Conservation (phyloP, 768 basidiomycete species). For the Hirschioporus abietinus region DNA sequence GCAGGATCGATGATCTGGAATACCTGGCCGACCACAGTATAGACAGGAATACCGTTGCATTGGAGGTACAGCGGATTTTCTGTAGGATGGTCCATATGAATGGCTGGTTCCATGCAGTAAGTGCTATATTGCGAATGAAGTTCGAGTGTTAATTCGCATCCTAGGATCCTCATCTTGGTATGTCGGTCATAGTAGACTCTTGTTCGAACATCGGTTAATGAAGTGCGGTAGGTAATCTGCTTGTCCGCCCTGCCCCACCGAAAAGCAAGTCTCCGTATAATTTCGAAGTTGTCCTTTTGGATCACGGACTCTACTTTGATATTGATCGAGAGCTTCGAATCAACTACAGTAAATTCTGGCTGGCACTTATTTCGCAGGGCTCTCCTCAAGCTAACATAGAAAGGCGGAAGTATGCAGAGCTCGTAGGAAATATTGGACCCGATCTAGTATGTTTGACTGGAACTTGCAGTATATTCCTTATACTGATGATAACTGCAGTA, state of each 20-base stretch:
- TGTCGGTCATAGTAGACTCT: slow-evolving; percentile 8
- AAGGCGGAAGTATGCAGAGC: slow-evolving; percentile 79
- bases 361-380: slow-evolving; percentile 75
- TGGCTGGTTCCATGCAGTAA: slow-evolving; percentile 82
- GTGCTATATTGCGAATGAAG: slow-evolving; percentile 20
- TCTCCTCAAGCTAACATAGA: slow-evolving; percentile 60
- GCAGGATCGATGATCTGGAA: slow-evolving; percentile 78
- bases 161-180: slow-evolving; percentile 87
- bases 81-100: slow-evolving; percentile 94
- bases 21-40: slow-evolving; percentile 81
- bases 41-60: slow-evolving; percentile 88
- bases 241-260: slow-evolving; percentile 71
- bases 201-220: slow-evolving; percentile 6
- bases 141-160: slow-evolving; percentile 9
- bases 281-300: slow-evolving; percentile 92
- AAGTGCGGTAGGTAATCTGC: slow-evolving; percentile 62
- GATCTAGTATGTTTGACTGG: slow-evolving; percentile 56
- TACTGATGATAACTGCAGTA: slow-evolving; percentile 45
- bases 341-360: slow-evolving; percentile 86
- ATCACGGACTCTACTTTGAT: slow-evolving; percentile 94
- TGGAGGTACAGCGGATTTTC: slow-evolving; percentile 89
- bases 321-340: slow-evolving; percentile 73
- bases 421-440: slow-evolving; percentile 87
- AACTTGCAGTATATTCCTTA: slow-evolving; percentile 4
- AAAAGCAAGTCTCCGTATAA: slow-evolving; percentile 78